Base-by-base conservation (phyloP, 345 rosid species). In the Cardamine chenopodiifolia region DNA sequence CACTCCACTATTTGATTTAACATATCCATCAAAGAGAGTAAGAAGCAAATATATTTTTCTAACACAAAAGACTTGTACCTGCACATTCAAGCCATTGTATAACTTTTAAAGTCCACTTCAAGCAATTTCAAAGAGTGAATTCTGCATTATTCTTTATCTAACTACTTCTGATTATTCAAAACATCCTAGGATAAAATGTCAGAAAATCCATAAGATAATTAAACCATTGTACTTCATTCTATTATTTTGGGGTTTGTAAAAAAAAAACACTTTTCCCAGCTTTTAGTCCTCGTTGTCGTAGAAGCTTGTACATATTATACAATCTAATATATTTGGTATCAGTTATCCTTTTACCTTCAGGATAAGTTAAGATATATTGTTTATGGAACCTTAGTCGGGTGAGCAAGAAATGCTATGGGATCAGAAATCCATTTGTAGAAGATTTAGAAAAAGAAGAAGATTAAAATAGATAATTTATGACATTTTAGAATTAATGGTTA, bases 301-400 rank as follows among this genome's bases (percentile, higher is more conserved):
- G 39, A 68, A 19, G 73, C 54, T 10, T 48, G 26, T 39, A 37
- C 73, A 67, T 28, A 68, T 67, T 58, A 48, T 57, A 49, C 34
- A 28, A 5, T 64, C 22, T 10, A 42, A 45, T 47, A 31, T 31
- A 57, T 34, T 18, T 50, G 68, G n/a, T n/a, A n/a, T n/a, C n/a
- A n/a, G n/a, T n/a, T n/a, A n/a, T n/a, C n/a, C n/a, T n/a, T 17
- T 17, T 2, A 45, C 10, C 20, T 45, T n/a, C 6, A 5, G 4
- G 49, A 44, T n/a, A 45, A 45, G 49, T n/a, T n/a, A 45, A 45
- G 0, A 45, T n/a, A 45, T 45, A 45, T n/a, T 45, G 49, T n/a
- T 44, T 15, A 44, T 44, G 48, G 48, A 44, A 2, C 9, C 19
- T 15, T n/a, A 6, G 8, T 5, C 8, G 8, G 17, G 48, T 44